Evolutionary conservation across 2,329 filamentous ascomycete species (phyloP).

Genomic region (Fusarium incarnatum): DNA sequence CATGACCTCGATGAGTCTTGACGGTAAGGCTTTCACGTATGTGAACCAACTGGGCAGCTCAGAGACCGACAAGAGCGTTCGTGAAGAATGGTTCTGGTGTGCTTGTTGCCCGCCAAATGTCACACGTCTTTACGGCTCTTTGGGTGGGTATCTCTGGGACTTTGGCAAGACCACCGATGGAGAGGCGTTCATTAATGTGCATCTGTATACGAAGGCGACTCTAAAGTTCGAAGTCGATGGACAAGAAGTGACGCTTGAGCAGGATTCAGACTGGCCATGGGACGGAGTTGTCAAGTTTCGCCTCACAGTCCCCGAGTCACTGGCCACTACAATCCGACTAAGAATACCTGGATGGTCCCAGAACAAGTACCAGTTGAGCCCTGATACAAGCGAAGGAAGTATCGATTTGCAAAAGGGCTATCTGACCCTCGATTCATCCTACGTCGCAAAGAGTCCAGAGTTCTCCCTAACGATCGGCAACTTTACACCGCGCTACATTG

Average conservation of each 20-base stretch:
- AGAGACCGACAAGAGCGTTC: not conserved
- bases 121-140: constrained; percentile 64
- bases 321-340: constrained; percentile 57
- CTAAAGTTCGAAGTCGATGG: constrained; percentile 54
- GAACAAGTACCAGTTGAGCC: constrained; percentile 50
- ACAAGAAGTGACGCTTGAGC: constrained; percentile 53
- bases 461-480: constrained; percentile 55
- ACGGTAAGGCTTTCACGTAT: constrained; percentile 70
- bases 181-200: constrained; percentile 60
- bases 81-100: constrained; percentile 55
- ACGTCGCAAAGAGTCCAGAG: constrained; percentile 52
- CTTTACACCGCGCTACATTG: constrained; percentile 61
- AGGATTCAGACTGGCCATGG: constrained; percentile 67
- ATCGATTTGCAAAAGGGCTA: constrained; percentile 58
- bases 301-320: constrained; percentile 47
- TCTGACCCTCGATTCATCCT: constrained; percentile 57
- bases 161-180: constrained; percentile 43
- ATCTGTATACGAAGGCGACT: constrained; percentile 66
- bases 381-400: constrained; percentile 40
- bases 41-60: constrained; percentile 68
- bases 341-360: constrained; percentile 66
- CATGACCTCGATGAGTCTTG: constrained; percentile 66
- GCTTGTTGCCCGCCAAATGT: constrained; percentile 73
- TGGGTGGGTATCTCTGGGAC: constrained; percentile 69
- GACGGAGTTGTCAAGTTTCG: constrained; percentile 62